Percentiles rank a stretch among this genome's conserved stretches.
These are phyloP conservation scores for Jaltomata sinuosa DNA, from an alignment of 257 asterid species.

Conservation along the genomic window DNA sequence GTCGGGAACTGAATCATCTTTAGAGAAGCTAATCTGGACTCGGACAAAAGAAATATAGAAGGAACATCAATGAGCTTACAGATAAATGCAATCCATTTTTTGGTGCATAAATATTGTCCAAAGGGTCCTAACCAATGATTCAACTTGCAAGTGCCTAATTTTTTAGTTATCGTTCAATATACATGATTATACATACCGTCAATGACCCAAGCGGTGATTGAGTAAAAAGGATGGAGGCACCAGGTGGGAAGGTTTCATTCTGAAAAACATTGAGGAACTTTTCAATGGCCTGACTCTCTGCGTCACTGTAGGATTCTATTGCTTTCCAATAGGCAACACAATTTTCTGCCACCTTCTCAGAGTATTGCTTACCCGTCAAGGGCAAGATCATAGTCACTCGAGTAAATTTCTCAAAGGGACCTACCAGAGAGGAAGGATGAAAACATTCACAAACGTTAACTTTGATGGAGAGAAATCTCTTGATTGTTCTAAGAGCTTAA, in stretches of 20 bases:
- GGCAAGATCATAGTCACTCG: conserved; percentile 73
- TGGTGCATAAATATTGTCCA: background rate
- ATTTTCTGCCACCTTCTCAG: conserved; percentile 82
- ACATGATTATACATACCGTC: conserved; percentile 26
- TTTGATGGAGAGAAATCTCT: background rate
- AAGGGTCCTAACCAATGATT: background rate
- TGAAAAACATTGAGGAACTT: conserved; percentile 46
- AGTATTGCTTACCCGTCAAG: conserved; percentile 74
- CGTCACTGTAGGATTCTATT: conserved; percentile 44
- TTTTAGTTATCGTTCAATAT: background rate
- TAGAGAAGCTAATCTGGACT: conserved; percentile 63
- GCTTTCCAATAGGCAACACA: conserved; percentile 70
- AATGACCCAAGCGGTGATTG: conserved; percentile 68
- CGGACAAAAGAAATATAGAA: background rate
- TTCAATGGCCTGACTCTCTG: conserved; percentile 50
- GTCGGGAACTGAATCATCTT: conserved; percentile 44
- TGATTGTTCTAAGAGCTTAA: background rate
- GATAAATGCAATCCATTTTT: background rate
- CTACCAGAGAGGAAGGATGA: conserved; percentile 13
- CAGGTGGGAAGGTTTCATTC: conserved; percentile 59
- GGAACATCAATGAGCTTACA: background rate
- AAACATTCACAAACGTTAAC: background rate
- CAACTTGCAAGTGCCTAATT: background rate
- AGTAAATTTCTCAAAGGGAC: conserved; percentile 71
- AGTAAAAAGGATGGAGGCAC: conserved; percentile 74